Base-by-base conservation (phyloP, 306 rosid genomes). In the Cicer arietinum region DNA sequence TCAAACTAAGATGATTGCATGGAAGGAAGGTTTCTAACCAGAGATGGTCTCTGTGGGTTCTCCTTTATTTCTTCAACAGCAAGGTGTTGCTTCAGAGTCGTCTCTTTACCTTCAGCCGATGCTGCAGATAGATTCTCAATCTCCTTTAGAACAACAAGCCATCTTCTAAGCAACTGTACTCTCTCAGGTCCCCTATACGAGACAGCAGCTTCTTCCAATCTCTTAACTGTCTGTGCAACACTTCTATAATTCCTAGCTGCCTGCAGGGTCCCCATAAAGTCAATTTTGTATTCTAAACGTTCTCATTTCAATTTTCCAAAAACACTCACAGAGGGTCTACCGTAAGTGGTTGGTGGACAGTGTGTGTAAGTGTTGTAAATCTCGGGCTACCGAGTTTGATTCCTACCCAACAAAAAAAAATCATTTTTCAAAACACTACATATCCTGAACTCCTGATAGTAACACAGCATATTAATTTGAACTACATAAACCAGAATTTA, bases 121-220 rank as follows among this genome's bases (percentile, higher is more conserved):
- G 54, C 87, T 46, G 54, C 86, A 35, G 87, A 80, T 42, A 83
- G 69, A 35, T 83, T 92, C 52, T 90, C 91, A 53, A 90, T 63
- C 81, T 95, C 99, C 81, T 84, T 83, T 42, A 95, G 99, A 62
- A 92, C 89, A 60, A 82, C 75, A 84, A 95, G 83, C 99, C 99
- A 95, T 77, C 99, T 80, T 71, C 80, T 88, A 82, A 95, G 85
- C 87, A 95, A 82, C 80, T 84, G 87, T 48, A 79, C 84, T 85
- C 98, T 92, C 80, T 90, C 97, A 16, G 82, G 52, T 13, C 98
- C 98, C 80, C 92, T 83, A 39, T 81, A 83, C 5, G 93, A 76
- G 50, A 95, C 76, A 60, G 99, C 96, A 53, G 96, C 97, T 69
- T 95, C 98, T 80, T 95, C 99, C 88, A 95, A 85, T 45, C 97